Base-by-base conservation (phyloP, 2,329 filamentous ascomycete genomes). In the Scedosporium boydii region DNA sequence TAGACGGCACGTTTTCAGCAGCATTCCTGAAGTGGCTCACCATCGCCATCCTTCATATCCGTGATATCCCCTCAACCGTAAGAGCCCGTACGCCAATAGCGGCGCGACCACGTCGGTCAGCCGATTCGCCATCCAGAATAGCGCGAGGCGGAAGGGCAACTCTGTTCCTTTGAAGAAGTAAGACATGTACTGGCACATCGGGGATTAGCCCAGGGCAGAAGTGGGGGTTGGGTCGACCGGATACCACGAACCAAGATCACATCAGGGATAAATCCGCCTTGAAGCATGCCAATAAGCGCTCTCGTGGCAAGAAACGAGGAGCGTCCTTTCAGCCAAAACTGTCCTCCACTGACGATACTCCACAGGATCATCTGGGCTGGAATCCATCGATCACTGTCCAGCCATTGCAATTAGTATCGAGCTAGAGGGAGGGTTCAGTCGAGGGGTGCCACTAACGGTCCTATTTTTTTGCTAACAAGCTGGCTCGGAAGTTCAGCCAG, bases 401-500 rank as follows among this genome's bases (percentile, higher is more conserved):
- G 65, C 67, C 74, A 76, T 67, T 81, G 7, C 9, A 38, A 41
- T 7, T 9, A 41, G 34, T 6, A n/a, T 82, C 29, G 72, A 75
- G 21, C 82, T 67, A 9, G 82, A 71, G 60, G 81, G 78, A 0
- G 12, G 59, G 3, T 51, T 34, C 78, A 70, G 0, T 77, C 77
- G 59, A 80, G 78, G 75, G 75, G 78, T 42, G 73, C 71, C 63
- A 78, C 76, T 21, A 59, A 67, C 1, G 80, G 77, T 0, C 80
- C 80, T 6, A 82, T 67, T 66, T 77, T 77, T 68, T 84, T 83
- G 27, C 73, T 76, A 7, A 83, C 68, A 6, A 84, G 72, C 63
- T 82, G 80, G 0, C 80, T 83, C 0, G 82, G 82, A 3, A 85
- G 70, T 66, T 85, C 82, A 0, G 82, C 80, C 14, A 74, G 75